Percentiles rank a stretch among this genome's conserved stretches.
phyloP scores from a whole-genome alignment of 192 early-diverging fungal species.

The Coemansia sp. region DNA sequence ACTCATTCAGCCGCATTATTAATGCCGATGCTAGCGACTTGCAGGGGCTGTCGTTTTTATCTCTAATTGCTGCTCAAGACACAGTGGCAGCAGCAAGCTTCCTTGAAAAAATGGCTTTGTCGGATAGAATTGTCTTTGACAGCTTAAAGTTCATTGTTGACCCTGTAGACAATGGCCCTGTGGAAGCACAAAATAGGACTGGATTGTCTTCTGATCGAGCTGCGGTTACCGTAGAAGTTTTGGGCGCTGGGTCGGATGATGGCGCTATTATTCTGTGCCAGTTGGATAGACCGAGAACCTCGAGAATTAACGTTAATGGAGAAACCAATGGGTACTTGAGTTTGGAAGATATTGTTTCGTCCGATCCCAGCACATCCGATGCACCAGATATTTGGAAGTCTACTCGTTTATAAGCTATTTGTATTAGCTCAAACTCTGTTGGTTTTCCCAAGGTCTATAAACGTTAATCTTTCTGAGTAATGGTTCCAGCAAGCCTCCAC shows the following conservation, averaged over 20 bases:
- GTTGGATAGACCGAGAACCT: not conserved
- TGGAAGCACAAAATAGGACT: no score
- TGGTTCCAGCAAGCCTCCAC: slow-evolving; percentile 53
- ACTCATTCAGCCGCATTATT: slow-evolving; percentile 22
- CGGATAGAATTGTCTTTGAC: slow-evolving; percentile 11
- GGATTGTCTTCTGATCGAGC: not conserved
- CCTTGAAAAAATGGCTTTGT: slow-evolving; percentile 10
- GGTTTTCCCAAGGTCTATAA: no score
- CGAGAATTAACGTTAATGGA: not conserved
- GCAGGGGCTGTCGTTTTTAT: slow-evolving; percentile 30
- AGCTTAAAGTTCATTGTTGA: slow-evolving; percentile 4
- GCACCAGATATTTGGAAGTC: slow-evolving; percentile 11
- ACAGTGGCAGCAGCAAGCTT: slow-evolving; percentile 17
- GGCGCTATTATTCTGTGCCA: slow-evolving; percentile 45
- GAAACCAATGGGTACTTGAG: slow-evolving; percentile 25
- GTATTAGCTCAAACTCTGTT: no score
- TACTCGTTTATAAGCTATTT: not conserved
- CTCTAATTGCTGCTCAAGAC: slow-evolving; percentile 23
- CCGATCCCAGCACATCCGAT: slow-evolving; percentile 31
- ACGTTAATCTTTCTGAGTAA: slow-evolving; percentile 35
- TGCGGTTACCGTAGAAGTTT: slow-evolving; percentile 15
- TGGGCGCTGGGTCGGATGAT: slow-evolving; percentile 32
- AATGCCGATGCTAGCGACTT: slow-evolving; percentile 20
- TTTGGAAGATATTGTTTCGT: slow-evolving; percentile 40
- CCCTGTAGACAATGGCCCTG: not conserved